Conservation (phyloP, 2,329 filamentous ascomycete genomes). For the Chrysoporthe deuterocubensis region DNA sequence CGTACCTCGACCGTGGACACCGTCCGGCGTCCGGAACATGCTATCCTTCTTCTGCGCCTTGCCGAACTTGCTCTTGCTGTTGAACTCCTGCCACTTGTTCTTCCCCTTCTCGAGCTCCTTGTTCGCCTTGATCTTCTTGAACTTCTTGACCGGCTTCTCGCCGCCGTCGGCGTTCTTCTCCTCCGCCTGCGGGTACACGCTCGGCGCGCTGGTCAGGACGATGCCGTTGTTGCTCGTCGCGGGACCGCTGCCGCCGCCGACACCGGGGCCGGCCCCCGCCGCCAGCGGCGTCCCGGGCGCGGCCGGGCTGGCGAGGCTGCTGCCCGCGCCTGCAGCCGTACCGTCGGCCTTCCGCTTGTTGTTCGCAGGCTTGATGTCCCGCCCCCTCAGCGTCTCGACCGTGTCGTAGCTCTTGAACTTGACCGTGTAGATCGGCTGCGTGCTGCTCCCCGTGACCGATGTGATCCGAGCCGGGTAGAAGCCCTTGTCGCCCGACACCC, state of each 20-base stretch:
- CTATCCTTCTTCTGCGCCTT: constrained; percentile 82
- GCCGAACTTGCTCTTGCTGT: constrained; percentile 72
- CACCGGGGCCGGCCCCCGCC: constrained; percentile 52
- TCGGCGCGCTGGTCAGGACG: constrained; percentile 60
- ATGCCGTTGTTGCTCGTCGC: constrained; percentile 48
- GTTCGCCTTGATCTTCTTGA: constrained; percentile 90
- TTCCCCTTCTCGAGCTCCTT: constrained; percentile 91
- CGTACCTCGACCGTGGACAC: constrained; percentile 83
- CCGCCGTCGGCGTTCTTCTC: constrained; percentile 68
- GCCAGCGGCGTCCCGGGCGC: constrained; percentile 26
- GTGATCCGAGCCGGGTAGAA: constrained; percentile 95
- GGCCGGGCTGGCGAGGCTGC: constrained; percentile 18
- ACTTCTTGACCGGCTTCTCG: constrained; percentile 76
- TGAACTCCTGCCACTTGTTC: constrained; percentile 94
- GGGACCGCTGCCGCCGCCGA: constrained; percentile 28
- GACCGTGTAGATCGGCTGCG: constrained; percentile 89
- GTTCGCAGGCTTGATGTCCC: constrained; percentile 81
- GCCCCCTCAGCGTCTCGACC: constrained; percentile 78
- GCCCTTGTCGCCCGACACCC: constrained; percentile 83
- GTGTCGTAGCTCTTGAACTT: constrained; percentile 92
- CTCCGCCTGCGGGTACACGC: constrained; percentile 60
- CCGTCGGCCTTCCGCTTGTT: constrained; percentile 88
- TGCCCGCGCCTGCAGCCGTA: constrained; percentile 40
- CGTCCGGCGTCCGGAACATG: constrained; percentile 94
- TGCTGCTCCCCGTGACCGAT: constrained; percentile 89